Conservation (phyloP, 2,329 filamentous ascomycete species). For the Dothistroma pini region DNA sequence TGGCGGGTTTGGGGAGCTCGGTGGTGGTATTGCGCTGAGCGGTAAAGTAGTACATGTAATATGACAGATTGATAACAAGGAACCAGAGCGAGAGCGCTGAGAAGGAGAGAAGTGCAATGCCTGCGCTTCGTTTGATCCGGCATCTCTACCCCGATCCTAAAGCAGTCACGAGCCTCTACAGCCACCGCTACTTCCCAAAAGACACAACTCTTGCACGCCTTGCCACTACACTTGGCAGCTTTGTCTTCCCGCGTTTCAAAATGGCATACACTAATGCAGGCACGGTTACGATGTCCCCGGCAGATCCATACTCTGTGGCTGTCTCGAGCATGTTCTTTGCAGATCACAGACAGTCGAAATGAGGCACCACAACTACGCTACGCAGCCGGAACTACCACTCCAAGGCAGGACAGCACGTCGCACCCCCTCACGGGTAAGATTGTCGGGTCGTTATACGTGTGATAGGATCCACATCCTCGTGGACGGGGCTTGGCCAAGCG, state of each 20-base stretch:
- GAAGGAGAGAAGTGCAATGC: neutral
- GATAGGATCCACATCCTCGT: conserved; percentile 3
- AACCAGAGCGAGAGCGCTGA: neutral
- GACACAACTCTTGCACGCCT: neutral
- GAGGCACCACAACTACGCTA: conserved; percentile 1
- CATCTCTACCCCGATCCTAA: neutral
- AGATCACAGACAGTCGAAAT: conserved; percentile 4
- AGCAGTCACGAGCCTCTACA: neutral
- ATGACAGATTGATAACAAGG: neutral
- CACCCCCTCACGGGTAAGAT: neutral
- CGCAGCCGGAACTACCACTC: neutral
- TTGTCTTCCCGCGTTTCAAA: neutral
- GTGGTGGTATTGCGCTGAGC: neutral
- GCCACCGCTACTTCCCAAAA: neutral
- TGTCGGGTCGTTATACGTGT: neutral
- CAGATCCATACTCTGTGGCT: conserved; percentile 1
- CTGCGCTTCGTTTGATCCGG: neutral
- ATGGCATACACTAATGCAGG: conserved; percentile 1
- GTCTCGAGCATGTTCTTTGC: neutral
- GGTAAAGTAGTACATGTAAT: neutral
- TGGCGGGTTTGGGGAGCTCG: neutral
- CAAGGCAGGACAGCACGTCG: neutral
- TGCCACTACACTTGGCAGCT: neutral
- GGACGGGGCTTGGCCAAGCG: neutral
- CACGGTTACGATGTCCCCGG: neutral